Base-by-base conservation (phyloP, 2,329 filamentous ascomycete genomes). In the Aspergillaceae sp. region DNA sequence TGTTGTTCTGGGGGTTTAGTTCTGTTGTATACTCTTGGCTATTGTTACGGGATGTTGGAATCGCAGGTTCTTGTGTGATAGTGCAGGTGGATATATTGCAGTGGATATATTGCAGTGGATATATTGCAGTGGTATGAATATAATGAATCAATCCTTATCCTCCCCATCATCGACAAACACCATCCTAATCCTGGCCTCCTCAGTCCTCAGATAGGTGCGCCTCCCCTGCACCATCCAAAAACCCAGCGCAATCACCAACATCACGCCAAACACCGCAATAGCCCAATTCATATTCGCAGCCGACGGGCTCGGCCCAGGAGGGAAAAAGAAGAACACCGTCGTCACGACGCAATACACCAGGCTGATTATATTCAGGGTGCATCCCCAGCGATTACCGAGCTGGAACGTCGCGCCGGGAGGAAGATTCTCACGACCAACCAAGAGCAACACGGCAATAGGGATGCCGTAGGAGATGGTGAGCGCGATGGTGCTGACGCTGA, bases 271-370 rank as follows among this genome's bases (percentile, higher is more conserved):
- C 3, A 78, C 76, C 1, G 72, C 76, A 51, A 79, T 77, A 5
- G 76, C 76, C 55, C 72, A 79, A 56, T 79, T 79, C 76, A 79
- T 79, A 49, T 78, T 74, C 10, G 63, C 61, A 0, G 65, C 56
- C 0, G 65, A 50, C 0, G 76, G 75, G 43, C 69, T 67, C 0
- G 75, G 75, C 0, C 49, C 51, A 0, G 58, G 58, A 0, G 75
- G 76, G 51, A 78, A 79, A 58, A 78, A 74, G 67, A 78, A 78
- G 56, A 78, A 77, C 10, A 78, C 64, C 0, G 74, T 75, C 3
- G 74, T 77, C 37, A 78, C 55, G 41, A 54, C 57, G 56, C 75
- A 78, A 58, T 78, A 78, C 4, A 75, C 54, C n/a, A 78, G 56
- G 2, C 73, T 74, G 30, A 77, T 51, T 65, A 68, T 73, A 56